A percentile compares a stretch with the other conserved stretches of the same genome.
Evolutionary conservation across 345 rosid genomes (phyloP).

Genomic region (Hevea brasiliensis): DNA sequence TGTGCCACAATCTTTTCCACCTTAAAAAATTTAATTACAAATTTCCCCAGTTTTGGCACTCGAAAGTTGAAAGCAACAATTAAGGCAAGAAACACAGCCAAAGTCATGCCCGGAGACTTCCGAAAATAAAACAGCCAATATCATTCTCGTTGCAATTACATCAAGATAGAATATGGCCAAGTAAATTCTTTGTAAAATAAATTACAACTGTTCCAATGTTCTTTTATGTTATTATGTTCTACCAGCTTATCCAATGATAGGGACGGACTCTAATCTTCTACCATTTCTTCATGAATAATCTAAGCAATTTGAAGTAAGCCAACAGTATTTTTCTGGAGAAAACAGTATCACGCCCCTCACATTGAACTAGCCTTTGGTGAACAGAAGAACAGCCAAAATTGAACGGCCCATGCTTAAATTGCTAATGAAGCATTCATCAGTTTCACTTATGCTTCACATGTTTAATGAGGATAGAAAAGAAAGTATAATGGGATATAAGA

Average conservation of each 20-base stretch:
- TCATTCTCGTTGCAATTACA: background rate
- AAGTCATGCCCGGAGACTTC: background rate
- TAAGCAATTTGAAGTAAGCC: background rate
- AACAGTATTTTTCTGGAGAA: background rate
- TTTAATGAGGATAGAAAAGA: background rate
- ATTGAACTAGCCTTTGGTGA: background rate
- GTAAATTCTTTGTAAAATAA: too few species aligned
- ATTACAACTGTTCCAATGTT: background rate
- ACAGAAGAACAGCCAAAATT: background rate
- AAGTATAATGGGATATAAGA: background rate
- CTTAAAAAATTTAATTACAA: too few species aligned
- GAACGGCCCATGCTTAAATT: background rate
- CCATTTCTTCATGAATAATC: background rate
- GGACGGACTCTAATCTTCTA: background rate
- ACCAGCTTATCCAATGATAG: background rate
- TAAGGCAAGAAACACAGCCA: too few species aligned
- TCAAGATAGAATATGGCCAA: background rate
- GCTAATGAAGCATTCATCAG: background rate
- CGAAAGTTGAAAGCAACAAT: too few species aligned
- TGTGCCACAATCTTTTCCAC: background rate
- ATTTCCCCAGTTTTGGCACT: too few species aligned
- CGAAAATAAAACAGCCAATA: background rate
- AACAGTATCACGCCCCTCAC: background rate
- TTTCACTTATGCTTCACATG: background rate
- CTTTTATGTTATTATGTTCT: background rate